Evolutionary conservation across 768 basidiomycete genomes (phyloP), one percentile per base, ranked within the genome.

Genomic region (Mycena pura): DNA sequence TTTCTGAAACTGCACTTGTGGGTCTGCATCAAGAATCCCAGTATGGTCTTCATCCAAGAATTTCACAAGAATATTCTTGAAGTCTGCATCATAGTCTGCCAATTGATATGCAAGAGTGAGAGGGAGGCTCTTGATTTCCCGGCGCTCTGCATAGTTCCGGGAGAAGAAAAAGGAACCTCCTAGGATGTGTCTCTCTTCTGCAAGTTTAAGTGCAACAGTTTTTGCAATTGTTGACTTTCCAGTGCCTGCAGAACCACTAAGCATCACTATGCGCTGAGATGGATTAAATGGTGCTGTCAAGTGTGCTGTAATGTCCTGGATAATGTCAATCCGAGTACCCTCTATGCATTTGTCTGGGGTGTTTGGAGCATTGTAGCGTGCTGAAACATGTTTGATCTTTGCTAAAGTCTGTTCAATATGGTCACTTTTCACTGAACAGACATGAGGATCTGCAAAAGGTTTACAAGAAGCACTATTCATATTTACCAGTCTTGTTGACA

Each of bases 141-240:
- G 8, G 14, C 51, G 38, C 13, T 38, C 51, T 22, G 6, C 14
- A 25, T 38, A 53, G 19, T 38, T 34, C n/a, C 9, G 9, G 19
- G 51, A 53, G 25, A 53, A 53, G 51, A 53, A 53, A 29, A 53
- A 53, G 9, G 51, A 53, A 24, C 36, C 51, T 39, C 36, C 51
- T 24, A 47, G 46, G 21, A 25, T 31, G 38, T 38, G 51, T 38
- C 9, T 8, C 13, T 36, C 28, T 22, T 38, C 27, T 24, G 51
- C 51, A 22, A 53, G 51, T 13, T 10, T 29, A 52, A 7, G 15
- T 9, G 47, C 45, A 21, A 50, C 38, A 25, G 24, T 50, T 25
- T 47, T 58, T 19, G 44, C 36, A 31, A n/a, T n/a, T n/a, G n/a
- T n/a, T n/a, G n/a, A n/a, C n/a, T n/a, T n/a, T n/a, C n/a, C n/a